phyloP scores from a whole-genome alignment of 495 filamentous ascomycete genomes.

The Sabuloglossum arenarium region DNA sequence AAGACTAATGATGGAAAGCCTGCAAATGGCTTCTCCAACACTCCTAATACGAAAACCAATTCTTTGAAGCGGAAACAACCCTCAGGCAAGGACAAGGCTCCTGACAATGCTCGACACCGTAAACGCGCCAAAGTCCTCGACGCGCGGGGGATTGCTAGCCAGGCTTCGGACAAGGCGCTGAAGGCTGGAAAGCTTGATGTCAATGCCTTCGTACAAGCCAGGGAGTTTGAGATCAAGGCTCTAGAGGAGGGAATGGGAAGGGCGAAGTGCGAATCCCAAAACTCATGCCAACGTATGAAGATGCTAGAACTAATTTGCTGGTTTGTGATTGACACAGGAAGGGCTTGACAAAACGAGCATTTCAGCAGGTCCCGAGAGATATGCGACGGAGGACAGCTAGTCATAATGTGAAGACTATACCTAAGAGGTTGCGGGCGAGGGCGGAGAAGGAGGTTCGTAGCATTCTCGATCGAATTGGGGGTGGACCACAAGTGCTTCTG shows the following conservation, averaged over 20 bases:
- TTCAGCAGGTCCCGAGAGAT: conserved; percentile 70
- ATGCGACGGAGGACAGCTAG: conserved; percentile 75
- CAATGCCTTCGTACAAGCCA: conserved; percentile 20
- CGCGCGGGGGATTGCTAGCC: conserved; percentile 4
- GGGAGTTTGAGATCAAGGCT: conserved; percentile 74
- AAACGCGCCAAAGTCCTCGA: conserved; percentile 5
- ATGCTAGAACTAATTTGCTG: not conserved
- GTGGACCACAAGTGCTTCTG: not conserved
- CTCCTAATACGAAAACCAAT: not conserved
- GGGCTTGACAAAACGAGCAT: conserved; percentile 48
- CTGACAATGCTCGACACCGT: not conserved
- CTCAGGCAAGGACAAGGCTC: not conserved
- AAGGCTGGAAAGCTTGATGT: conserved; percentile 6
- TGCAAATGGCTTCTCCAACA: not conserved
- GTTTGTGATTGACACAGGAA: conserved; percentile 28
- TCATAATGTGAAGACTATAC: conserved; percentile 88
- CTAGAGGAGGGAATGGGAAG: conserved; percentile 58
- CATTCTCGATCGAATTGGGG: not conserved
- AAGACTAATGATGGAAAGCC: not conserved
- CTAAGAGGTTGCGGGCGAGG: conserved; percentile 46
- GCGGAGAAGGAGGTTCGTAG: conserved; percentile 45
- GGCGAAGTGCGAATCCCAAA: not conserved
- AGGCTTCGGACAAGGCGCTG: conserved; percentile 2
- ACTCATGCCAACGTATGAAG: not conserved
- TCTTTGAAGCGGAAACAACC: not conserved